Percentiles rank a stretch among this genome's conserved stretches.
Evolutionary conservation across 2,329 filamentous ascomycete species (phyloP).

Genomic region (Fonsecaea pedrosoi): DNA sequence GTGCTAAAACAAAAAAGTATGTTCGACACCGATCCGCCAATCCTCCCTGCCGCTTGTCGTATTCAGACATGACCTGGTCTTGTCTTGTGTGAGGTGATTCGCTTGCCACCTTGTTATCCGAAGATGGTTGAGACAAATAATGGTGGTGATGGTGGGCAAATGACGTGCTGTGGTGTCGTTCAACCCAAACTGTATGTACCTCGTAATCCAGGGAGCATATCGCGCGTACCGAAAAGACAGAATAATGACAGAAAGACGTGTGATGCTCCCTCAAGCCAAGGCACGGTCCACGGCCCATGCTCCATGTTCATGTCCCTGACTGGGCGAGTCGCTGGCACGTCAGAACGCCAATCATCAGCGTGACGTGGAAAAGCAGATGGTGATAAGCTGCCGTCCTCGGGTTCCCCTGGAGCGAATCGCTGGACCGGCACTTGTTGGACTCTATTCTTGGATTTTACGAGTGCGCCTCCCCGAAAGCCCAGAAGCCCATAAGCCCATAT

Average conservation of each 20-base stretch:
- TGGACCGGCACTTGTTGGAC: conserved; percentile 6
- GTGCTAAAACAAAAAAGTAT: conserved; percentile 1
- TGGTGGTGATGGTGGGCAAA: conserved; percentile 16
- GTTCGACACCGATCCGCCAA: conserved; percentile 15
- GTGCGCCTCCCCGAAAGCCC: too few relatives aligned
- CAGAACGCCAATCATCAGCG: conserved; percentile 36
- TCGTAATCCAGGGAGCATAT: conserved; percentile 9
- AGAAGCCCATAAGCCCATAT: conserved; percentile 8
- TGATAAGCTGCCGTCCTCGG: conserved; percentile 34
- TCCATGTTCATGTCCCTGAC: conserved; percentile 10
- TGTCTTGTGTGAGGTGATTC: conserved; percentile 24
- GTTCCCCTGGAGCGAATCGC: conserved; percentile 31
- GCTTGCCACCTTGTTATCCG: conserved; percentile 27
- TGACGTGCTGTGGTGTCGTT: conserved; percentile 25
- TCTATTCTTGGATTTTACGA: conserved; percentile 34
- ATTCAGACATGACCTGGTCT: conserved; percentile 14
- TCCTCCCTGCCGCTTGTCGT: too few relatives aligned
- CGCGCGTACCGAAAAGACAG: background rate
- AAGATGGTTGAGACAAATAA: conserved; percentile 5
- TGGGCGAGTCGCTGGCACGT: conserved; percentile 35
- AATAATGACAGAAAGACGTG: background rate
- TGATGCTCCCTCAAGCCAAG: conserved; percentile 20
- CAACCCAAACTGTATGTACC: conserved; percentile 8
- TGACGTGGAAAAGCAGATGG: conserved; percentile 27
- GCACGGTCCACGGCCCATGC: conserved; percentile 12